phyloP scores from a whole-genome alignment of 148 eudicot genomes.

The Gaultheria prostrata region DNA sequence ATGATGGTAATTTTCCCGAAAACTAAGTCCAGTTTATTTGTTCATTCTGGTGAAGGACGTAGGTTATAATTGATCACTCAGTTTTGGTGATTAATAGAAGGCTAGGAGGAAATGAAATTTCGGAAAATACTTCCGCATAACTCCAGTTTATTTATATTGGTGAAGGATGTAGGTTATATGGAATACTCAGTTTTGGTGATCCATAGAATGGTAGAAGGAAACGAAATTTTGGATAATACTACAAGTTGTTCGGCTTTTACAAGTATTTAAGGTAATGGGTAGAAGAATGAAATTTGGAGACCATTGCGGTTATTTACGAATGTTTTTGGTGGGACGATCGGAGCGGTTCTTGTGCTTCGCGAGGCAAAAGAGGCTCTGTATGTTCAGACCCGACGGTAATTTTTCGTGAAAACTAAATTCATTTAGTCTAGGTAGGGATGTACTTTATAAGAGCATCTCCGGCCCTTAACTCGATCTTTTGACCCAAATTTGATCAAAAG shows the following conservation, averaged over 20 bases:
- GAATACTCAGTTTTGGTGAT: no score
- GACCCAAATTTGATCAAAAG: no score
- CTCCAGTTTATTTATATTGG: no score
- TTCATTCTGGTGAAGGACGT: not conserved
- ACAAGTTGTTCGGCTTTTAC: no score
- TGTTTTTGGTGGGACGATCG: conserved; percentile 86
- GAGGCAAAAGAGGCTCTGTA: conserved; percentile 65
- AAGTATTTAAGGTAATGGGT: no score
- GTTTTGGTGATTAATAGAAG: no score
- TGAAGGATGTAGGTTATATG: no score
- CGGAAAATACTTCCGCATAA: not conserved
- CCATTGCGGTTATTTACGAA: conserved; percentile 78
- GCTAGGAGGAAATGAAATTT: not conserved
- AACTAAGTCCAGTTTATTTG: not conserved
- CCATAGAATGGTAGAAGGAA: no score
- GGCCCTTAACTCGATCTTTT: no score
- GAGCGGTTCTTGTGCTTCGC: conserved; percentile 76
- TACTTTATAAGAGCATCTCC: no score
- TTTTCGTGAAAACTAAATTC: not conserved
- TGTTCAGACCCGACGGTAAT: conserved; percentile 81
- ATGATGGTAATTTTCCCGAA: conserved; percentile 56
- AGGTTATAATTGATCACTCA: no score
- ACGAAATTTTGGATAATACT: no score
- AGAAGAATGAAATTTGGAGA: conserved; percentile 46
- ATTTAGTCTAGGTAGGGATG: not conserved